Evolutionary conservation across 768 basidiomycete genomes (phyloP).

Genomic region (Kwoniella dejecticola): DNA sequence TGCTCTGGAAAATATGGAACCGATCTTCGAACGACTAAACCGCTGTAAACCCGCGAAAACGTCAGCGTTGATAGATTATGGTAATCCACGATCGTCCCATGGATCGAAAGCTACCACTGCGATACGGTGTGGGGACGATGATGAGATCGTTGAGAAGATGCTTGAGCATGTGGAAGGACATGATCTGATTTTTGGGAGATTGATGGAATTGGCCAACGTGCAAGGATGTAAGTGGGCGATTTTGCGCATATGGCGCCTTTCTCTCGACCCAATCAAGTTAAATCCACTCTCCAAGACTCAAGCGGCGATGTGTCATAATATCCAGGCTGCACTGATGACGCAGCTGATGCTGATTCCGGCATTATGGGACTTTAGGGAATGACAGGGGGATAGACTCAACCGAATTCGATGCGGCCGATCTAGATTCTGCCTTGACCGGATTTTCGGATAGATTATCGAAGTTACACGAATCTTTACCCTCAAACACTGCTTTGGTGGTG

Average conservation of each 20-base stretch:
- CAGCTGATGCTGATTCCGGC: no score
- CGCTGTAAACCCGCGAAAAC: conserved; percentile 57
- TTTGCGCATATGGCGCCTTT: no score
- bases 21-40: conserved; percentile 81
- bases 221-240: conserved; percentile 68
- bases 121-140: conserved; percentile 73
- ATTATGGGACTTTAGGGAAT: no score
- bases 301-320: no score
- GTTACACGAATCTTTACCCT: conserved; percentile 71
- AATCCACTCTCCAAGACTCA: no score
- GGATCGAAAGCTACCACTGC: conserved; percentile 78
- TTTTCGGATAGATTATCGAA: conserved; percentile 67
- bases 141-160: conserved; percentile 70
- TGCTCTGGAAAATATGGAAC: conserved; percentile 79
- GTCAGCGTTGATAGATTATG: conserved; percentile 80
- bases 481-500: conserved; percentile 77
- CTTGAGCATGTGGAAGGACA: conserved; percentile 65
- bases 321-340: no score
- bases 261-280: no score
- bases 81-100: conserved; percentile 80
- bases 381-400: conserved; percentile 18
- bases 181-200: conserved; percentile 79
- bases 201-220: conserved; percentile 76
- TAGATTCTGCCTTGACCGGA: conserved; percentile 56
- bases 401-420: conserved; percentile 2